Base-by-base conservation (phyloP, 768 basidiomycete species). In the Artomyces pyxidatus region DNA sequence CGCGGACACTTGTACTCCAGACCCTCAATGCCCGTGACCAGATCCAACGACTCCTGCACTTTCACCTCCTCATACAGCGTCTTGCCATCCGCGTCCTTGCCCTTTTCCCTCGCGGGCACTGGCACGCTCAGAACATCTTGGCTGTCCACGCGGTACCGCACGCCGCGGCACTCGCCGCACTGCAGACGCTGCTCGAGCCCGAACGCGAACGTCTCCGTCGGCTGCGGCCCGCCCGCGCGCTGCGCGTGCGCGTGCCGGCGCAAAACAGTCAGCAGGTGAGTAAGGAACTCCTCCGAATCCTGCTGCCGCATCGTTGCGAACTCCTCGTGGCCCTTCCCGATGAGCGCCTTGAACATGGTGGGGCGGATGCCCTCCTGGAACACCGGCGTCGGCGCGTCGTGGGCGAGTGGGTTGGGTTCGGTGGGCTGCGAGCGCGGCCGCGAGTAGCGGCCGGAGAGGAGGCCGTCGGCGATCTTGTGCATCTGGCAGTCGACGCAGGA, bases 271-370 rank as follows among this genome's bases (percentile, higher is more conserved):
- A 98, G 59, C 2, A 98, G 68, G 65, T 95, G 80, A 29, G 79
- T 75, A 47, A 99, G 75, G 69, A 97, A 98, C 66, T 98, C 95
- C 60, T 95, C 92, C 5, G 93, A 82, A 59, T 99, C 96, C 62
- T 98, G 96, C 65, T 99, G 95, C 45, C 80, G 76, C 94, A 97
- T 98, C 41, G 94, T 98, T 28, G 87, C 73, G 59, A 98, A 98
- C 67, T 97, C 96, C 27, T 78, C 78, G 59, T 98, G 96, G 1
- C 90, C 92, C 56, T 86, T 88, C 2, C 95, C 95, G 29, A 98
- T 79, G 9, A 98, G 76, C 4, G 81, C 70, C 65, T 97, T 98
- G 72, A 98, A 91, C 54, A 79, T 80, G 1, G 72, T 71, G 0
- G 95, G 96, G 37, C 78, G 77, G 37, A 99, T 64, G 0, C 96